phyloP scores from a whole-genome alignment of 179 eudicot genomes.

The Beta lomatogona region DNA sequence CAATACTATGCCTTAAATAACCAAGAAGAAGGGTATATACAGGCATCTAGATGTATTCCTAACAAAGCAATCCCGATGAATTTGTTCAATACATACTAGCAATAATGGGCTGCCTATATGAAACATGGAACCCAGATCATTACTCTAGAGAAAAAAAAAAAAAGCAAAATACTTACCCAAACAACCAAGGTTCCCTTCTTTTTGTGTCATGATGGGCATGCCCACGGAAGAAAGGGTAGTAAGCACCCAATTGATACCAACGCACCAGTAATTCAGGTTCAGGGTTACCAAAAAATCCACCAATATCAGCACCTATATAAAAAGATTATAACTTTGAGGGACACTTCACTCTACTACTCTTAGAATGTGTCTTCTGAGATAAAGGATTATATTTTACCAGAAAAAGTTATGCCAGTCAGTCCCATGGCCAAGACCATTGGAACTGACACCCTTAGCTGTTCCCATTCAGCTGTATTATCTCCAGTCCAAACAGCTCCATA shows the following conservation, averaged over 20 bases:
- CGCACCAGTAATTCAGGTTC: constrained; percentile 91
- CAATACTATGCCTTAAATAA: not conserved
- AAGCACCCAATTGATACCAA: constrained; percentile 98
- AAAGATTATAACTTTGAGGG: constrained; percentile 18
- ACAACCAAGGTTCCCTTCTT: constrained; percentile 97
- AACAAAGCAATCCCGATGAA: not conserved
- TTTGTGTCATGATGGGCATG: constrained; percentile 99
- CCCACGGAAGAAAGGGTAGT: constrained; percentile 95
- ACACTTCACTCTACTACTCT: not conserved
- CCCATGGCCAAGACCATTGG: constrained; percentile 97
- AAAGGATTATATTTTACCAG: constrained; percentile 49
- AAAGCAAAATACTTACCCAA: constrained; percentile 62
- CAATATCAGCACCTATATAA: constrained; percentile 89
- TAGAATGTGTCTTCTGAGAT: not conserved
- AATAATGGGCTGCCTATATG: not conserved
- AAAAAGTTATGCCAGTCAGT: constrained; percentile 81
- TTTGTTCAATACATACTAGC: not conserved
- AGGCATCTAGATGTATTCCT: not conserved
- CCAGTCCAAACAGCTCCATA: constrained; percentile 99
- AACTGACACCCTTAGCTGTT: constrained; percentile 92
- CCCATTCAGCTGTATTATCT: constrained; percentile 99
- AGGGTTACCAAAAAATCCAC: constrained; percentile 98
- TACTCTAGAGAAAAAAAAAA: constrained; percentile 4
- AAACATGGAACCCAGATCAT: not conserved
- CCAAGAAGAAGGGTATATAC: not conserved